These are phyloP conservation scores for Phytophthora pistaciae DNA, from an alignment of 352 stramenopile species.

Conservation along the genomic window DNA sequence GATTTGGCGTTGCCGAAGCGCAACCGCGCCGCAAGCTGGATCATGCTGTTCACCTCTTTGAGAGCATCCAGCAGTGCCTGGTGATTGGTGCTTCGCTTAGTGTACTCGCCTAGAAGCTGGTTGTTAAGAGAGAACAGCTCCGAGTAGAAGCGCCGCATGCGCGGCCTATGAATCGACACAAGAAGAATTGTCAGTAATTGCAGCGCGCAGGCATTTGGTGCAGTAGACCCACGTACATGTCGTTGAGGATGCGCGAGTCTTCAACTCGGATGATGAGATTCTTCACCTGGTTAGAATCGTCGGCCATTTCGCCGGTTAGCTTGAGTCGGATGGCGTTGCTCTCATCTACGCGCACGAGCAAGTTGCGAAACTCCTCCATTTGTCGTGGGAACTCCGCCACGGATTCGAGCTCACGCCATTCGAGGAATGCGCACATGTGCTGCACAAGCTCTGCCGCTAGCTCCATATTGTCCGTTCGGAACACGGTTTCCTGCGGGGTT, in stretches of 20 bases:
- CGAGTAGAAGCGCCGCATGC: conserved; percentile 91
- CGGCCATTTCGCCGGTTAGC: conserved; percentile 94
- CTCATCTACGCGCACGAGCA: conserved; percentile 85
- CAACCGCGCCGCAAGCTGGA: conserved; percentile 90
- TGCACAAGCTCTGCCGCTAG: conserved; percentile 90
- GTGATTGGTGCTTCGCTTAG: conserved; percentile 93
- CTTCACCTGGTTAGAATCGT: conserved; percentile 93
- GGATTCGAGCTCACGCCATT: conserved; percentile 90
- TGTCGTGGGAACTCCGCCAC: conserved; percentile 88
- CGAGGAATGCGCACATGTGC: conserved; percentile 84
- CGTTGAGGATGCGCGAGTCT: conserved; percentile 92
- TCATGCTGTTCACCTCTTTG: conserved; percentile 94
- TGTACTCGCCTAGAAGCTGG: conserved; percentile 92
- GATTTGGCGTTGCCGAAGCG: conserved; percentile 89
- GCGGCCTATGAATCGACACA: conserved; percentile 37
- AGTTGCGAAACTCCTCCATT: conserved; percentile 84
- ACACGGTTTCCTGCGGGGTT: conserved; percentile 59
- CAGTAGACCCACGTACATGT: conserved; percentile 79
- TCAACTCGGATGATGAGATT: conserved; percentile 92
- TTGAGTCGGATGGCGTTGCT: conserved; percentile 91
- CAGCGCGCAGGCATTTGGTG: neutral
- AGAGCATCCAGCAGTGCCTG: conserved; percentile 89
- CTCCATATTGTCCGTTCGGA: conserved; percentile 89
- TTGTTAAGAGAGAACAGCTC: conserved; percentile 93
- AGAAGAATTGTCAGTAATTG: neutral